These are phyloP conservation scores for Amphibolis antarctica DNA, from an alignment of 106 monocot species.

Conservation along the genomic window DNA sequence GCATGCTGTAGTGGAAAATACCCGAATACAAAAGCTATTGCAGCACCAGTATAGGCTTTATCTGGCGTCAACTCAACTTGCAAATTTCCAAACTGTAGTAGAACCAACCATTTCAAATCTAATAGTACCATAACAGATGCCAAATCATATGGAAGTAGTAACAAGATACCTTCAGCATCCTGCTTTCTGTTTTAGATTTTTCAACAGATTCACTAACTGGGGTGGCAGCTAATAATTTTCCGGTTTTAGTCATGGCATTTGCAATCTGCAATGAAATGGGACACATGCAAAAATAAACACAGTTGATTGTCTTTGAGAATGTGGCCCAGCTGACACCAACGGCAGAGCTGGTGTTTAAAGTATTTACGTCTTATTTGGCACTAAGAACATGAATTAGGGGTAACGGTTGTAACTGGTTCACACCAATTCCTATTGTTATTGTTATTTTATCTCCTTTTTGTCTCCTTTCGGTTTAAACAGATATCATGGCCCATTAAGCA, in stretches of 20 bases:
- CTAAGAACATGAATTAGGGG: no score
- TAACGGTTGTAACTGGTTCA: no score
- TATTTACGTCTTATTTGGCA: background rate
- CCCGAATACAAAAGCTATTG: constrained; percentile 68
- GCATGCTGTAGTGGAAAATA: constrained; percentile 5
- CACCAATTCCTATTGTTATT: no score
- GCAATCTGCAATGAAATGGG: constrained; percentile 46
- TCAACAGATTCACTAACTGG: constrained; percentile 29
- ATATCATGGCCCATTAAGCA: no score
- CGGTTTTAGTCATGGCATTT: constrained; percentile 56
- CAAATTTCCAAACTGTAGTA: constrained; percentile 71
- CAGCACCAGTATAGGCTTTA: constrained; percentile 77
- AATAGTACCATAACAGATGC: background rate
- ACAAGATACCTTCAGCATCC: constrained; percentile 47
- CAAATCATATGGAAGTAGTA: background rate
- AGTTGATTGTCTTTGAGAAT: no score
- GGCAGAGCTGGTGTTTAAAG: background rate
- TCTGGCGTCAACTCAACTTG: constrained; percentile 66
- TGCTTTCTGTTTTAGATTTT: constrained; percentile 34
- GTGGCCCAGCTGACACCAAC: no score
- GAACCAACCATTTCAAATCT: background rate
- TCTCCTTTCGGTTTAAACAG: no score
- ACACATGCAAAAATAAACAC: background rate
- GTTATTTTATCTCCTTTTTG: no score
- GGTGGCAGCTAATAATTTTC: constrained; percentile 42